A percentile compares a stretch with the other conserved stretches of the same genome.
Evolutionary conservation across 1,284 basidiomycete genomes (phyloP).

Genomic region (Sporisorium sorghi): DNA sequence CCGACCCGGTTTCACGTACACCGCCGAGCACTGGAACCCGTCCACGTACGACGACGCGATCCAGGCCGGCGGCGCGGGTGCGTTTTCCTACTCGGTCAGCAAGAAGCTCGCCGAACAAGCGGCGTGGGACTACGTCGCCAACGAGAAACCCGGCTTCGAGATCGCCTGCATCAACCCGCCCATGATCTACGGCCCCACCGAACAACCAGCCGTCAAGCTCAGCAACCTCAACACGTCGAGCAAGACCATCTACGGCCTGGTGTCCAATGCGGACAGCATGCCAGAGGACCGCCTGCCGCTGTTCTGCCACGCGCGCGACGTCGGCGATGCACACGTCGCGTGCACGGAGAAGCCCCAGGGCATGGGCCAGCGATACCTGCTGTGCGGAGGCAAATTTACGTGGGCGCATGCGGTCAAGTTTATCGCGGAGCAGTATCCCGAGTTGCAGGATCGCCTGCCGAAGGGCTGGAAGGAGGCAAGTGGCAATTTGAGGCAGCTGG

Average conservation of each 20-base stretch:
- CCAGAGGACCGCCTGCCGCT: constrained; percentile 68
- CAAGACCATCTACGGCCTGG: constrained; percentile 60
- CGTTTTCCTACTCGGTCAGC: constrained; percentile 59
- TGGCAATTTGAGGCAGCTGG: constrained; percentile 17
- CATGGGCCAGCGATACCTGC: constrained; percentile 52
- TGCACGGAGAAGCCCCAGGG: constrained; percentile 50
- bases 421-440: constrained; percentile 47
- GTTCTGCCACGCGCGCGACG: constrained; percentile 63
- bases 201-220: constrained; percentile 52
- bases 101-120: constrained; percentile 66
- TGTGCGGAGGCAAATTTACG: constrained; percentile 58
- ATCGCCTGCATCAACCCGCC: constrained; percentile 60
- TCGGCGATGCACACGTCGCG: constrained; percentile 64
- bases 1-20: constrained; percentile 58
- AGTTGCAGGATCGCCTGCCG: constrained; percentile 52
- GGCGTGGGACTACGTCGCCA: constrained; percentile 58
- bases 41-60: constrained; percentile 55
- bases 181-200: constrained; percentile 61
- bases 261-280: constrained; percentile 47
- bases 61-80: constrained; percentile 50
- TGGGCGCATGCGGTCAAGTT: constrained; percentile 56
- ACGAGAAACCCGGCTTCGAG: constrained; percentile 50
- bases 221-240: constrained; percentile 61
- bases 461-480: constrained; percentile 57
- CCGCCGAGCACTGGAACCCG: constrained; percentile 60